A percentile compares a stretch with the other conserved stretches of the same genome.
Conservation (phyloP, 169 alveolate species). For the Cryptosporidium andersoni region DNA sequence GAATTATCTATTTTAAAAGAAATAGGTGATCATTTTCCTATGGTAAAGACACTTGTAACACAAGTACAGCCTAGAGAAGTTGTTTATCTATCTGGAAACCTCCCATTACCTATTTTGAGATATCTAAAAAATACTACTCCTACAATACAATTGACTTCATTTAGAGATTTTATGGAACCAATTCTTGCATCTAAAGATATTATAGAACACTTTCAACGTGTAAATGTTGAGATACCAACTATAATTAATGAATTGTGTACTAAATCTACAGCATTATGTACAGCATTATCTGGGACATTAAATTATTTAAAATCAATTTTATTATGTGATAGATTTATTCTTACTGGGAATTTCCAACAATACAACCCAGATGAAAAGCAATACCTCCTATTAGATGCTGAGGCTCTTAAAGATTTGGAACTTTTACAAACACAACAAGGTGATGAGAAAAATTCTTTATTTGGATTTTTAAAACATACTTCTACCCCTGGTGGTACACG, state of each 20-base stretch:
- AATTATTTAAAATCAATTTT: conserved; percentile 44
- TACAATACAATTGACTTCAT: conserved; percentile 52
- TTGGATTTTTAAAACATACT: conserved; percentile 90
- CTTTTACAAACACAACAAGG: conserved; percentile 84
- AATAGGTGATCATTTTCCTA: conserved; percentile 73
- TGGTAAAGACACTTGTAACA: conserved; percentile 77
- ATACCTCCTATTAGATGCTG: conserved; percentile 75
- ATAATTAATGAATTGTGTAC: conserved; percentile 32
- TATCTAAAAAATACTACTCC: conserved; percentile 42
- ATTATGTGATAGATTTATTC: conserved; percentile 54
- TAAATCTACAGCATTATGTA: conserved; percentile 24
- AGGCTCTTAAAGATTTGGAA: conserved; percentile 86
- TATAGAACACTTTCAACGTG: conserved; percentile 23
- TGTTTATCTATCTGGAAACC: conserved; percentile 74
- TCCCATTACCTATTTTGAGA: conserved; percentile 39
- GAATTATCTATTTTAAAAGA: conserved; percentile 75
- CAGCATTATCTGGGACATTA: conserved; percentile 61
- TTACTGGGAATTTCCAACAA: conserved; percentile 43
- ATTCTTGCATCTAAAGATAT: conserved; percentile 50
- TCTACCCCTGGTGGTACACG: conserved; percentile 94
- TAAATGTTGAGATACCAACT: conserved; percentile 31
- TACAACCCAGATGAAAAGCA: conserved; percentile 46
- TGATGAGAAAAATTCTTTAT: conserved; percentile 79
- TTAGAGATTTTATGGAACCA: conserved; percentile 54
- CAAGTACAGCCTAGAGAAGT: conserved; percentile 86